These are phyloP conservation scores for Nematocida sp. DNA, from an alignment of 371 early-diverging fungal genomes.

Conservation along the genomic window DNA sequence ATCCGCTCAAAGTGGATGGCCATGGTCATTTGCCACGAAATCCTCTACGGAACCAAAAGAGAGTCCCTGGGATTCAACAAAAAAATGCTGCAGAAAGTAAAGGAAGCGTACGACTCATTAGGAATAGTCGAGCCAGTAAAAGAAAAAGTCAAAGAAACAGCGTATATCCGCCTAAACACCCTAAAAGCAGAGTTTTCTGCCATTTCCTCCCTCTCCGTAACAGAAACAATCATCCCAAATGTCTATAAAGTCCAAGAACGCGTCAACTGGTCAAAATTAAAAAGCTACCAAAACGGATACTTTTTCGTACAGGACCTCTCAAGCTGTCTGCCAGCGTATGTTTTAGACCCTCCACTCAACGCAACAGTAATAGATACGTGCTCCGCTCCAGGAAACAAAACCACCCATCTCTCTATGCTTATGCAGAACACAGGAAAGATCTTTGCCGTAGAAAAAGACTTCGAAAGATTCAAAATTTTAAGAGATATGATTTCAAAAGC, in stretches of 20 bases:
- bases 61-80: constrained; percentile 49
- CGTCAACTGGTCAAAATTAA: constrained; percentile 45
- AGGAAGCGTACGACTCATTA: constrained; percentile 35
- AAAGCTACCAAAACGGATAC: constrained; percentile 45
- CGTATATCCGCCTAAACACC: constrained; percentile 60
- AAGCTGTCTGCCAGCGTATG: constrained; percentile 82
- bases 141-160: constrained; percentile 1
- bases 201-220: constrained; percentile 34
- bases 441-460: constrained; percentile 82
- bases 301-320: constrained; percentile 64
- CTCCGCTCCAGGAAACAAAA: constrained; percentile 97
- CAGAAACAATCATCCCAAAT: constrained; percentile 56
- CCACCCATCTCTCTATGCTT: constrained; percentile 77
- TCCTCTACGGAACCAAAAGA: constrained; percentile 58
- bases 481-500: constrained; percentile 72
- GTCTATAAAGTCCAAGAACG: constrained; percentile 59
- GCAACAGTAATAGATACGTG: constrained; percentile 84
- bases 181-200: constrained; percentile 41
- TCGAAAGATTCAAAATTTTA: constrained; percentile 73
- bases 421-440: constrained; percentile 79
- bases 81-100: constrained; percentile 54
- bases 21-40: constrained; percentile 58
- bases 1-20: constrained; percentile 30
- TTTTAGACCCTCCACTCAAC: constrained; percentile 72
- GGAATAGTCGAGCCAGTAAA: constrained; percentile 24